Base-by-base conservation (phyloP, 163 green algal genomes). In the Chlorella variabilis region DNA sequence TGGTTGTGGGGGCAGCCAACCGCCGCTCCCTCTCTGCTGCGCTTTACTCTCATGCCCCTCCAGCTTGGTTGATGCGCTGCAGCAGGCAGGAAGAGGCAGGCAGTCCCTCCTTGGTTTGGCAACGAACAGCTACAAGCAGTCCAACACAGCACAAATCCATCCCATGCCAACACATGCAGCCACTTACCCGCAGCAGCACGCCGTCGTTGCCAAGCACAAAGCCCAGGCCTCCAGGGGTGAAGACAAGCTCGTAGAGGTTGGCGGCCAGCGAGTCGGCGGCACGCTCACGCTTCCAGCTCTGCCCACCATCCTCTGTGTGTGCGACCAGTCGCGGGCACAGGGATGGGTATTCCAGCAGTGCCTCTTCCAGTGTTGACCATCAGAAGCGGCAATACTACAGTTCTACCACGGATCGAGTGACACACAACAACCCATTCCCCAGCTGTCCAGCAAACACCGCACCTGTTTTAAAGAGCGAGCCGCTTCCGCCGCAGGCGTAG, bases 171-270 rank as follows among this genome's bases (percentile, higher is more conserved):
- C 45, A 54, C 45, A 54, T 15, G 45, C 54, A 54, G 45, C 0
- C n/a, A 56, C 73, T 20, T 56, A 80, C 73, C 49, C 77, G 77
- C 77, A 83, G 77, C 77, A 83, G 66, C 66, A 83, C 77, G 36
- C 77, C 94, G 74, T 98, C 94, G 77, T 99, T 99, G 71, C 97
- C 97, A 8, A 99, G 93, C 61, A 99, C 93, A 86, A 98, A 99
- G 71, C 96, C 96, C 29, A 93, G 90, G 59, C 87, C 83, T 1
- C 48, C 63, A 18, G 77, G 34, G 23, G 62, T 82, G 87, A 98
- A 99, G 80, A 96, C 95, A 25, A 99, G 91, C 21, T 90, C 91
- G 81, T 99, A 99, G 68, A 99, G 89, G 91, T 99, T 99, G 59
- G 89, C 96, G 34, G 93, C 92, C 39, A 99, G 81, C 5, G 93